Evolutionary conservation across 352 stramenopile genomes (phyloP).

Genomic region (Thraustochytrium striatum): DNA sequence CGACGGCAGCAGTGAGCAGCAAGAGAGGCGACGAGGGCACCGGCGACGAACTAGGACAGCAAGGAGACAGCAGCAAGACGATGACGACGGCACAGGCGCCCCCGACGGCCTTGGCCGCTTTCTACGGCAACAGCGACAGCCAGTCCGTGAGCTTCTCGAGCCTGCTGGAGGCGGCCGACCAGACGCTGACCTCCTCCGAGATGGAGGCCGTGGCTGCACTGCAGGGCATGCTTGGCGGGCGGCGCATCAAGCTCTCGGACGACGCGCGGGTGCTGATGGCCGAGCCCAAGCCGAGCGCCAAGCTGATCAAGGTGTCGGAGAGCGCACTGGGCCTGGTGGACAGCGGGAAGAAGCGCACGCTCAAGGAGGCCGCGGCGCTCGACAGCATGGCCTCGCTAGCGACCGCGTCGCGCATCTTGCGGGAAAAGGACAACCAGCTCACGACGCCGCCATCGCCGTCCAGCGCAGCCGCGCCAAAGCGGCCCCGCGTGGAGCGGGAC

Average conservation of each 20-base stretch:
- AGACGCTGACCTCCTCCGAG: neutral
- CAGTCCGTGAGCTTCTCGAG: slow-evolving; percentile 1
- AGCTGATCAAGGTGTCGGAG: neutral
- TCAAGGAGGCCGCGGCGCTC: neutral
- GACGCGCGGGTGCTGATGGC: neutral
- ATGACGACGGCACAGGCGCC: neutral
- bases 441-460: too few species aligned
- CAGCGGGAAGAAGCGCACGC: neutral
- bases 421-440: neutral
- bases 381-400: neutral
- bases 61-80: neutral
- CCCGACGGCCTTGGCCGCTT: neutral
- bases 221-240: neutral
- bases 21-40: neutral
- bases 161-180: neutral
- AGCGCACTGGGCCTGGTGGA: neutral
- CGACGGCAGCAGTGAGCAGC: neutral
- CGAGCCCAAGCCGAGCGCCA: neutral
- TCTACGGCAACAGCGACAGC: slow-evolving; percentile 4
- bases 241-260: too few species aligned
- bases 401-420: neutral
- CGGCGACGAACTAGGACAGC: neutral
- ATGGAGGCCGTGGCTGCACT: slow-evolving; percentile 7
- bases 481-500: too few species aligned
- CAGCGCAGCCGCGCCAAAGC: too few species aligned